Evolutionary conservation across 2,329 filamentous ascomycete species (phyloP), one percentile per base, ranked within the genome.

Genomic region (Aspergillus sp.): DNA sequence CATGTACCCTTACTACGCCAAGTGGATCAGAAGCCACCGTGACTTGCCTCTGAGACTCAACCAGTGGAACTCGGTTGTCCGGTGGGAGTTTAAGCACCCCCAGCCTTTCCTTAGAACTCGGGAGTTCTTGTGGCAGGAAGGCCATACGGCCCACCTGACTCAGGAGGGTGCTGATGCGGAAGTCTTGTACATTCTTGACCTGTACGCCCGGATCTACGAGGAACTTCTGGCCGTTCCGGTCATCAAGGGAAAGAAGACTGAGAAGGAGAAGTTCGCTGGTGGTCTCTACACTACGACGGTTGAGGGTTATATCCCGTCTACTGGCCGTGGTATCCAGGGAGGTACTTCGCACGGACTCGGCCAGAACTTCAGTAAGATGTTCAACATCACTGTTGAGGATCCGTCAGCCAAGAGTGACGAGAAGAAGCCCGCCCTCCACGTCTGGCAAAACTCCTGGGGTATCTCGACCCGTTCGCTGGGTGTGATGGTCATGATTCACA

Each of bases 371-470:
- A 90, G 85, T 68, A 96, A 94, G 73, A 98, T 98, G 90, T 98
- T 97, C 67, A 86, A 93, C 68, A 97, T 98, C 67, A 94, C 86
- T 0, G 88, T 98, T 29, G 91, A 98, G 69, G 90, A 98, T 63
- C 93, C 93, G 27, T 57, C 77, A 50, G 79, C 77, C 43, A 82
- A 83, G 62, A 74, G 77, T 41, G 82, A 79, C 42, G 81, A 93
- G 67, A 85, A 87, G 71, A 86, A 86, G 55, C 78, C 83, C 57
- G 83, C 88, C 61, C 74, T 96, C 47, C 75, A 91, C 63, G 90
- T 97, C 48, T 97, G 91, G 90, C 93, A 98, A 69, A 98, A 98
- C 76, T 96, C 89, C 9, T 98, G 93, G 93, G 93, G 93, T 71
- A 80, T 98, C 51, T 97, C 91, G 1, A 98, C 93, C 46, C 88